Conservation (phyloP, 2,329 filamentous ascomycete species). For the Pseudogymnoascus sp. region DNA sequence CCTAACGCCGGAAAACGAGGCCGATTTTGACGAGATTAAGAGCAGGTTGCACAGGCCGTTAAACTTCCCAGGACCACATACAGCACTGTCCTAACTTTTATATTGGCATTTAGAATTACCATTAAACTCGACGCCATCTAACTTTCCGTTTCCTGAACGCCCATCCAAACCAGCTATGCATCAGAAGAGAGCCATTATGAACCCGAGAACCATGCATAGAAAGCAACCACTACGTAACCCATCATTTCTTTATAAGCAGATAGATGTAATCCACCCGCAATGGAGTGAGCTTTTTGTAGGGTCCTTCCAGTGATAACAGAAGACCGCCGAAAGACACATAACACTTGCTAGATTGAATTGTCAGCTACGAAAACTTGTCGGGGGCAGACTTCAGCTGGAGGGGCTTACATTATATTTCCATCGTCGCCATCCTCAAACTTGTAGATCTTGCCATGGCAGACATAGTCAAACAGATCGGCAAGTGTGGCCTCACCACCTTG, state of each 20-base stretch:
- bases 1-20: conserved; percentile 70
- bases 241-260: conserved; percentile 82
- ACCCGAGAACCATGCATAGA: conserved; percentile 16
- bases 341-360: conserved; percentile 58
- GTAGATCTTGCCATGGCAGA: conserved; percentile 83
- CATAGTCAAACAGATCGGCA: conserved; percentile 79
- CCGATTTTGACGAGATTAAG: conserved; percentile 67
- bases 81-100: conserved; percentile 20
- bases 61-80: conserved; percentile 67
- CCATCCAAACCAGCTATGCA: conserved; percentile 1
- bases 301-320: conserved; percentile 82
- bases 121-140: conserved; percentile 11
- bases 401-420: conserved; percentile 74
- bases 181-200: conserved; percentile 2
- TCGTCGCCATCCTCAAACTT: conserved; percentile 74
- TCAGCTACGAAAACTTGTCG: conserved; percentile 5
- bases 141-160: conserved; percentile 11
- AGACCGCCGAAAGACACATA: conserved; percentile 92
- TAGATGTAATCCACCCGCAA: conserved; percentile 91
- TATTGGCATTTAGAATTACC: conserved; percentile 7
- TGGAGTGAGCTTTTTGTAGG: conserved; percentile 89
- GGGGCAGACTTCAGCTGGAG: conserved; percentile 10
- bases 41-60: conserved; percentile 67
- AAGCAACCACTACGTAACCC: not conserved
- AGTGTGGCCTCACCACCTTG: conserved; percentile 49